Percentiles rank a stretch among this genome's conserved stretches.
Evolutionary conservation across 1,284 basidiomycete species (phyloP).

Genomic region (Exobasidium cylindrosporum): DNA sequence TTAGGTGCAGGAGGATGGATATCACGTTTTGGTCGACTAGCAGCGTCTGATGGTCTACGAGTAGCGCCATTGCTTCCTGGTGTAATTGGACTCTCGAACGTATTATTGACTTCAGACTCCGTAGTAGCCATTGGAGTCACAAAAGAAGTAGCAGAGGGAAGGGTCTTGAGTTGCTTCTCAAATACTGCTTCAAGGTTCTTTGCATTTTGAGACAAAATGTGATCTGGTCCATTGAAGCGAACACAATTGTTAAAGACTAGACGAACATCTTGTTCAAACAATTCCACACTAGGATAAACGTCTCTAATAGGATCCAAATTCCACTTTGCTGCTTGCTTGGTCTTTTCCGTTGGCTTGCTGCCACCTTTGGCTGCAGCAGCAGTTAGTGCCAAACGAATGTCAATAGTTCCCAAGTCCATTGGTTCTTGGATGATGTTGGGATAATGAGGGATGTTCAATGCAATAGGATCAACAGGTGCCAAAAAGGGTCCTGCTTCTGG

Average conservation of each 20-base stretch:
- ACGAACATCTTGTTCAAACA: conserved; percentile 49
- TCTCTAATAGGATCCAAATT: conserved; percentile 37
- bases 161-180: conserved; percentile 69
- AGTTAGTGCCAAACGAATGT: conserved; percentile 65
- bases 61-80: background rate
- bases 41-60: conserved; percentile 62
- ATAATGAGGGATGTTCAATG: conserved; percentile 88
- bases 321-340: conserved; percentile 32
- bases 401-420: conserved; percentile 94
- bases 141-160: conserved; percentile 60
- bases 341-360: conserved; percentile 43
- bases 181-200: conserved; percentile 78
- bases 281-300: conserved; percentile 32
- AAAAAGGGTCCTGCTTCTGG: conserved; percentile 81
- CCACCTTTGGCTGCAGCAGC: conserved; percentile 36
- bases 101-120: background rate
- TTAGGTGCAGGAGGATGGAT: conserved; percentile 92
- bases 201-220: conserved; percentile 74
- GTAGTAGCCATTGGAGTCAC: conserved; percentile 17
- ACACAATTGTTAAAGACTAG: conserved; percentile 80
- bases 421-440: conserved; percentile 79
- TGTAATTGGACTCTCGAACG: background rate
- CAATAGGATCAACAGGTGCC: conserved; percentile 84
- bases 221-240: conserved; percentile 86
- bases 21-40: conserved; percentile 86